Evolutionary conservation across 805 yeast species (phyloP).

Genomic region (Nakazawaea molendinolei): DNA sequence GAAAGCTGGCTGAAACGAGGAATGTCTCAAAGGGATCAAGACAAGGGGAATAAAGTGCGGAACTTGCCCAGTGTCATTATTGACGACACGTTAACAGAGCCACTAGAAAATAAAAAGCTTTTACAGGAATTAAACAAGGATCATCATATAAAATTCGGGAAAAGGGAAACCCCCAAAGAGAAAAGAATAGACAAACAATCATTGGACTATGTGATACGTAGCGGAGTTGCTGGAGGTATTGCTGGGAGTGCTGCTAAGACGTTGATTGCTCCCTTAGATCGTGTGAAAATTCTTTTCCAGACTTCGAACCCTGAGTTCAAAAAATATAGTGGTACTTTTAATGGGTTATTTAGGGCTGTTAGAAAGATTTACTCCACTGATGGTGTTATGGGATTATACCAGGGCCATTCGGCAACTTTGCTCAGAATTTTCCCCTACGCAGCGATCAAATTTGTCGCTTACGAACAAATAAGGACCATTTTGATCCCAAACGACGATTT

Average conservation of each 20-base stretch:
- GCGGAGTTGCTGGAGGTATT: slow-evolving; percentile 90
- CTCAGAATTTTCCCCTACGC: slow-evolving; percentile 94
- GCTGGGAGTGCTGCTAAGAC: slow-evolving; percentile 98
- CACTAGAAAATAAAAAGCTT: slow-evolving; percentile 2
- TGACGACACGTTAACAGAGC: slow-evolving; percentile 9
- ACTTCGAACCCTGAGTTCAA: slow-evolving; percentile 87
- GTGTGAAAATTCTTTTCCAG: slow-evolving; percentile 92
- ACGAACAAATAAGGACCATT: slow-evolving; percentile 80
- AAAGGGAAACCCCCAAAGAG: background rate
- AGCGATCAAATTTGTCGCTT: slow-evolving; percentile 92
- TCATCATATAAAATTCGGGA: slow-evolving; percentile 2
- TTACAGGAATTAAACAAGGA: slow-evolving; percentile 8
- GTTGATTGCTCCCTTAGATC: slow-evolving; percentile 87
- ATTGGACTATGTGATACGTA: slow-evolving; percentile 68
- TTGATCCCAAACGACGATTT: slow-evolving; percentile 67
- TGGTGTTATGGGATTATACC: slow-evolving; percentile 78
- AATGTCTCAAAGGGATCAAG: background rate
- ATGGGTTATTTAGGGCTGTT: slow-evolving; percentile 72
- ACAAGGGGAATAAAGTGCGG: background rate
- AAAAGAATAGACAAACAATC: slow-evolving; percentile 57
- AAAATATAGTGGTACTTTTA: slow-evolving; percentile 71
- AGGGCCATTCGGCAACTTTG: slow-evolving; percentile 93
- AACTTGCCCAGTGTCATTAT: slow-evolving; percentile 4
- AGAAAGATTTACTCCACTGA: slow-evolving; percentile 56
- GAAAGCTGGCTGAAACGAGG: no score